Conservation (phyloP, 2,329 filamentous ascomycete genomes). For the Blumeriella jaapii region DNA sequence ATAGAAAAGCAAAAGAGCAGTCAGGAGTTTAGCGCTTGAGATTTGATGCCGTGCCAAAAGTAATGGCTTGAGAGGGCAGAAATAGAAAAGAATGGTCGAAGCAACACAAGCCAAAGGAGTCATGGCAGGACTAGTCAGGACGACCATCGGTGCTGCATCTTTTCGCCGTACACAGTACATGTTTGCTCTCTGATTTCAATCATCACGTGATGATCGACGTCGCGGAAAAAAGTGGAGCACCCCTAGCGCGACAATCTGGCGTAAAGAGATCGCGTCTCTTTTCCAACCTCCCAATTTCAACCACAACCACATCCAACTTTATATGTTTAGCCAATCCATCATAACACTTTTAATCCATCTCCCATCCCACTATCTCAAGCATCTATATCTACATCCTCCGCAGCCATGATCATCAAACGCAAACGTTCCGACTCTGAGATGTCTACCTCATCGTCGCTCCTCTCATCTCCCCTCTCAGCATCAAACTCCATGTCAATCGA, state of each 20-base stretch:
- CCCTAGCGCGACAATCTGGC: slow-evolving; percentile 6
- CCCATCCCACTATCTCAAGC: neutral
- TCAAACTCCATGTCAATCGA: slow-evolving; percentile 29
- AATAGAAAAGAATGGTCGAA: no score
- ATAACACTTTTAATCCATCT: neutral
- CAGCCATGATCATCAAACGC: slow-evolving; percentile 45
- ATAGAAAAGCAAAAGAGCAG: no score
- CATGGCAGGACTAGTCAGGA: no score
- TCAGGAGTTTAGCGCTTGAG: no score
- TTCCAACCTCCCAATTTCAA: neutral
- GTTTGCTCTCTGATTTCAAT: no score
- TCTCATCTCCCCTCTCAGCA: slow-evolving; percentile 28
- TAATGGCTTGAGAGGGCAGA: no score
- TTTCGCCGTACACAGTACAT: no score
- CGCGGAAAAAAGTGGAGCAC: slow-evolving; percentile 1
- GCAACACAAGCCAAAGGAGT: no score
- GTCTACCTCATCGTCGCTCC: slow-evolving; percentile 34
- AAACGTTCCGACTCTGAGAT: slow-evolving; percentile 51
- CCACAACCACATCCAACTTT: neutral
- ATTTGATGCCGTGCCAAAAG: no score
- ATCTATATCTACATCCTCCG: neutral
- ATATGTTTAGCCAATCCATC: neutral
- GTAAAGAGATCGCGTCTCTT: slow-evolving; percentile 7
- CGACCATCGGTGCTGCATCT: no score
- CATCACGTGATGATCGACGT: neutral